Evolutionary conservation across 1,284 basidiomycete species (phyloP).

Genomic region (Austroboletus niveus): DNA sequence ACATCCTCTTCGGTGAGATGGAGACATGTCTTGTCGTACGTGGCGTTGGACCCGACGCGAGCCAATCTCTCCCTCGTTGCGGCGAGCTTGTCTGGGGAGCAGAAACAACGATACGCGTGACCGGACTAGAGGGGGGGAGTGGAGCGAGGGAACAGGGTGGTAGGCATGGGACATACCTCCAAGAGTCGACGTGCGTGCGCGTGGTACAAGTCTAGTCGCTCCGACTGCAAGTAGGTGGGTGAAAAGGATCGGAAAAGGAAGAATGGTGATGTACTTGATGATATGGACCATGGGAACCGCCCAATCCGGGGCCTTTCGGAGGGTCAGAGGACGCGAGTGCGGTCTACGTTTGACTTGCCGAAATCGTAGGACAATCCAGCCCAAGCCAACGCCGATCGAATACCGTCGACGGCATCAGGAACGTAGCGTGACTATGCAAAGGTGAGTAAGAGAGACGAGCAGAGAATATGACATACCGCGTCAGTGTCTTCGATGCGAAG

Average conservation of each 20-base stretch:
- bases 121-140: slow-evolving; percentile 52
- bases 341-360: slow-evolving; percentile 48
- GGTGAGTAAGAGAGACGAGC: neutral
- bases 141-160: neutral
- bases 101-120: slow-evolving; percentile 95
- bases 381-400: slow-evolving; percentile 81
- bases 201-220: slow-evolving; percentile 84
- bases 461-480: slow-evolving; percentile 13
- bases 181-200: slow-evolving; percentile 73
- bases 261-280: slow-evolving; percentile 58
- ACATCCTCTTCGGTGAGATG: slow-evolving; percentile 86
- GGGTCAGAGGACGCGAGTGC: neutral
- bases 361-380: slow-evolving; percentile 92
- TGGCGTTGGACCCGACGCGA: slow-evolving; percentile 67
- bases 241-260: neutral
- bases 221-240: slow-evolving; percentile 56
- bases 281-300: slow-evolving; percentile 76
- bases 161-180: slow-evolving; percentile 45
- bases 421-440: slow-evolving; percentile 68
- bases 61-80: slow-evolving; percentile 68
- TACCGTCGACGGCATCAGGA: slow-evolving; percentile 79
- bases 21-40: slow-evolving; percentile 85
- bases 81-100: slow-evolving; percentile 67
- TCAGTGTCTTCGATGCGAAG: slow-evolving; percentile 97
- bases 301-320: slow-evolving; percentile 67